Evolutionary conservation across 164 flowering plant genomes (phyloP), one percentile per base, ranked within the genome.

Genomic region (Protea cynaroides): DNA sequence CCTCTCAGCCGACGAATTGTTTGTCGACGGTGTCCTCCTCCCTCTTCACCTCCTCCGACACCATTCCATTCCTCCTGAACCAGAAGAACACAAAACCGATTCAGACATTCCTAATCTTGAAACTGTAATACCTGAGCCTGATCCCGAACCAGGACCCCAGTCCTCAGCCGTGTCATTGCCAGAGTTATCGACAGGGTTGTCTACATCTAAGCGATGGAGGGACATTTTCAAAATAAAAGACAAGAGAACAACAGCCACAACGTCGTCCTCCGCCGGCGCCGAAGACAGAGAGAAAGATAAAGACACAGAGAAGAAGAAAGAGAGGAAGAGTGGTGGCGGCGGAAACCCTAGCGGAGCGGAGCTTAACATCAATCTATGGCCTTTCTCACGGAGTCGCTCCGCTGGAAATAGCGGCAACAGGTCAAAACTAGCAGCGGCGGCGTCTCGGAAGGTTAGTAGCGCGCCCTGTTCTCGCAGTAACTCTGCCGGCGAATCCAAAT

Each of bases 391-490:
- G 63, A 90, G 96, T 71, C 83, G 88, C 52, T 93, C 97, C 40
- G 96, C 96, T 57, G 97, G 98, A 11, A 85, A 74, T 43, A 71
- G 77, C 51, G 78, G 69, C 17, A 40, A 66, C 43, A 78, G 94
- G 64, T 81, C 90, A 23, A 80, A 69, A 58, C 3, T 67, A 61
- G 22, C 49, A 25, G 74, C 76, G 0, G 52, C 52, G 52, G 70
- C 49, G 7, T 59, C 72, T 52, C 81, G 97, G 80, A 93, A 90
- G 72, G 87, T 76, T 40, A 85, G 89, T 67, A 90, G 97, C 71
- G 98, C 98, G 25, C 98, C 98, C 8, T 93, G 98, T 61, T 93
- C 98, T 11, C 69, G 97, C 67, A 90, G 97, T 64, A 93, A 93
- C 79, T 93, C 98, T 0, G 76, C 81, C 0, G 92, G 97, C 0